Conservation (phyloP, 768 basidiomycete genomes). For the Cystofilobasidium ferigula region DNA sequence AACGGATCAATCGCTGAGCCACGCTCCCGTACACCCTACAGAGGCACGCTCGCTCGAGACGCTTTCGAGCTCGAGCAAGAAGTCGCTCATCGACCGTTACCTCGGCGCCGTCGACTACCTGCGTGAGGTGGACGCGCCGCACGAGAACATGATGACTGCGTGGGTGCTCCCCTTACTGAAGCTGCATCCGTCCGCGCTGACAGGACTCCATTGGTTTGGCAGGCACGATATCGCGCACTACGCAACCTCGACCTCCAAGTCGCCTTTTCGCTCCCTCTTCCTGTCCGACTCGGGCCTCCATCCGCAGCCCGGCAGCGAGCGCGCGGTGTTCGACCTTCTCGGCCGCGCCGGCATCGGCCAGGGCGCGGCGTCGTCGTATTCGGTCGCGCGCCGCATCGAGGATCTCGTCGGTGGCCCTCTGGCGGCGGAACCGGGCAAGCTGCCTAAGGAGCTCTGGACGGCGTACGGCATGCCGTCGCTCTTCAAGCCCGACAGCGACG, state of each 20-base stretch:
- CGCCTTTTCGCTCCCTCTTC: constrained; percentile 1
- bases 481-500: neutral
- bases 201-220: neutral
- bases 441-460: neutral
- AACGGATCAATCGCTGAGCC: neutral
- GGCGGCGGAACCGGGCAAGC: neutral
- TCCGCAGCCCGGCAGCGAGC: neutral
- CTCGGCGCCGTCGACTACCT: neutral
- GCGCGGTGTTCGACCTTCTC: neutral
- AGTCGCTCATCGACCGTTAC: neutral
- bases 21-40: neutral
- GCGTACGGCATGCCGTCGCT: neutral
- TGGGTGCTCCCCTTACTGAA: neutral
- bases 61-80: neutral
- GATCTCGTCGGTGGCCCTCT: neutral
- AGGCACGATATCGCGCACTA: constrained; percentile 11
- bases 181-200: neutral
- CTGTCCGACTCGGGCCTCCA: constrained; percentile 1
- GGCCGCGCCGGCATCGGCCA: neutral
- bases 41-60: neutral
- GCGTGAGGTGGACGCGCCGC: neutral
- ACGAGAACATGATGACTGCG: constrained; percentile 10
- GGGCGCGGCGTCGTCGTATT: neutral
- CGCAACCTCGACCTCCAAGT: neutral
- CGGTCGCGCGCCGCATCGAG: constrained; percentile 4